Conservation (phyloP, 1,139 yeast species). For the Blastobotrys arbuscula region DNA sequence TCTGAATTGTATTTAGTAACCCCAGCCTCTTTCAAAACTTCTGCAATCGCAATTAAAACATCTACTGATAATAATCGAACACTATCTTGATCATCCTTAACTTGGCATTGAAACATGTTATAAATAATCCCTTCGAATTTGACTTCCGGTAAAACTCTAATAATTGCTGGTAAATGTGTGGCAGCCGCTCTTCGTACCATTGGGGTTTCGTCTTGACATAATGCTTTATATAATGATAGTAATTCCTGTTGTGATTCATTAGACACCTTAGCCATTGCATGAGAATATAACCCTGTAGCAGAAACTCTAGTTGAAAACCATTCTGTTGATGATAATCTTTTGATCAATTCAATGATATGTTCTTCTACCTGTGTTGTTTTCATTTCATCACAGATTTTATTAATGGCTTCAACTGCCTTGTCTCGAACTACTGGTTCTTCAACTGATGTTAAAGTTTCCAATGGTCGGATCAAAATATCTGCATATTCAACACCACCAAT, state of each 20-base stretch:
- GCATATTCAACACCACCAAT: slow-evolving; percentile 85
- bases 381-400: slow-evolving; percentile 60
- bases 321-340: slow-evolving; percentile 74
- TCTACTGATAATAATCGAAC: slow-evolving; percentile 89
- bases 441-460: slow-evolving; percentile 82
- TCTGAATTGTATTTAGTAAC: slow-evolving; percentile 29
- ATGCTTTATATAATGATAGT: slow-evolving; percentile 58
- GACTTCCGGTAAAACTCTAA: slow-evolving; percentile 48
- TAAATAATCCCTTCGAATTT: slow-evolving; percentile 43
- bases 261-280: slow-evolving; percentile 59
- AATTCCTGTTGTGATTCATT: slow-evolving; percentile 44
- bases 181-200: slow-evolving; percentile 98
- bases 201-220: slow-evolving; percentile 89
- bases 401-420: slow-evolving; percentile 83
- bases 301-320: slow-evolving; percentile 96
- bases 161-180: slow-evolving; percentile 65
- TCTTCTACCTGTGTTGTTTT: slow-evolving; percentile 60
- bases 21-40: slow-evolving; percentile 29
- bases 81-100: slow-evolving; percentile 88
- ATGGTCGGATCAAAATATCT: slow-evolving; percentile 72
- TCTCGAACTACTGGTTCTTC: slow-evolving; percentile 99
- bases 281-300: slow-evolving; percentile 79
- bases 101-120: slow-evolving; percentile 74
- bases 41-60: slow-evolving; percentile 56
- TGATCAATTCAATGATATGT: slow-evolving; percentile 69